Evolutionary conservation across 495 filamentous ascomycete genomes (phyloP), one percentile per base, ranked within the genome.

Genomic region (Penicillium maclennaniae): DNA sequence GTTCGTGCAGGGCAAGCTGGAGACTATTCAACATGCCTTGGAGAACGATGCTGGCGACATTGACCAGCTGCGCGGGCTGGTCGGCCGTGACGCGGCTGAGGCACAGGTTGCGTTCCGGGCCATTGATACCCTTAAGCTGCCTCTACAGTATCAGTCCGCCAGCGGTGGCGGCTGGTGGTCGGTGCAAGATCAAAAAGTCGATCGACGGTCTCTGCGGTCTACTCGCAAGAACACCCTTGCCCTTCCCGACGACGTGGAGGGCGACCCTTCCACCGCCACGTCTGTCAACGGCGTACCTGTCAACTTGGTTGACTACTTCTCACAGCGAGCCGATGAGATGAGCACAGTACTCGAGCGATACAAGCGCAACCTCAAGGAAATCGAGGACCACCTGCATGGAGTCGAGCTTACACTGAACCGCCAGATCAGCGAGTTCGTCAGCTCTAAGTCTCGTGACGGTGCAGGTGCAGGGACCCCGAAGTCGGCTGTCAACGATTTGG

Each of bases 341-440:
- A 71, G 79, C 7, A 67, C 74, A 7, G 85, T 85, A 25, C 77
- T 92, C 28, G 75, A 78, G 7, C 76, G 70, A 56, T 91, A 91
- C 63, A 79, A 83, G 55, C 69, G 73, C 26, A 89, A 87, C 53
- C 69, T 96, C 45, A 74, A 79, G 43, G 90, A 95, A 66, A 90
- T 96, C 46, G 91, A 96, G 69, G 78, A 82, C 56, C 89, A 93
- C 65, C 75, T 96, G 43, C 76, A 86, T 44, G 83, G 85, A 4
- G 83, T 96, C 20, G 89, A 95, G 62, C 72, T 75, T 8, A 82
- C 80, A 23, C 77, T 89, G 42, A 74, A 85, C 54, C 79, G 85
- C 51, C 85, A 91, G 65, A 80, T 88, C 49, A 83, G 87, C 68
- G 76, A 85, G 47, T 79, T 87, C 62, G 74, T 84, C 47, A 77